Percentiles rank a stretch among this genome's conserved stretches.
phyloP scores from a whole-genome alignment of 805 yeast genomes.

The Pichia exigua region DNA sequence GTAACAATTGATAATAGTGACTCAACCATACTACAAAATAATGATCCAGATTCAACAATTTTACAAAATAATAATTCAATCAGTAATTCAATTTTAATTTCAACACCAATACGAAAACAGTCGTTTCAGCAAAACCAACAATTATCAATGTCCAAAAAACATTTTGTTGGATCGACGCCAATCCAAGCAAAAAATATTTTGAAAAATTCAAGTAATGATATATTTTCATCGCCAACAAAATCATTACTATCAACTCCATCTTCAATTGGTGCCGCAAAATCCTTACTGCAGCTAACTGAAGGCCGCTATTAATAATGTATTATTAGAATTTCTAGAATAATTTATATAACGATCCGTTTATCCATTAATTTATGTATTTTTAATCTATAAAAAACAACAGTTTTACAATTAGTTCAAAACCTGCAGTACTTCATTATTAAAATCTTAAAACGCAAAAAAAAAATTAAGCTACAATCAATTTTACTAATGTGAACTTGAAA shows the following conservation, averaged over 20 bases:
- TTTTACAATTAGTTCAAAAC: not conserved
- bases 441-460: too few species aligned
- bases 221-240: conserved; percentile 33
- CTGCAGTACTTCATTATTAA: too few species aligned
- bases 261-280: conserved; percentile 41
- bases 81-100: conserved; percentile 6
- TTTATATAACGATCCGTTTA: not conserved
- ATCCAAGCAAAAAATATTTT: not conserved
- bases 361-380: not conserved
- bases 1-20: conserved; percentile 1
- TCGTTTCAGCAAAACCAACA: not conserved
- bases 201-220: not conserved
- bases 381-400: not conserved
- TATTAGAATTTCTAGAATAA: not conserved
- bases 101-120: conserved; percentile 6
- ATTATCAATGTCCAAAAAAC: not conserved
- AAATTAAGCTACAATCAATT: too few species aligned
- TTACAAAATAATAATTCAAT: conserved; percentile 7
- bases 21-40: conserved; percentile 2
- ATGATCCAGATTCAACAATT: conserved; percentile 14
- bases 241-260: conserved; percentile 36
- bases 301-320: conserved; percentile 11
- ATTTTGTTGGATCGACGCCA: not conserved
- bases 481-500: too few species aligned
- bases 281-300: conserved; percentile 35